These are phyloP conservation scores for Mariannaea sp. DNA, from an alignment of 2,329 filamentous ascomycete species.

Conservation along the genomic window DNA sequence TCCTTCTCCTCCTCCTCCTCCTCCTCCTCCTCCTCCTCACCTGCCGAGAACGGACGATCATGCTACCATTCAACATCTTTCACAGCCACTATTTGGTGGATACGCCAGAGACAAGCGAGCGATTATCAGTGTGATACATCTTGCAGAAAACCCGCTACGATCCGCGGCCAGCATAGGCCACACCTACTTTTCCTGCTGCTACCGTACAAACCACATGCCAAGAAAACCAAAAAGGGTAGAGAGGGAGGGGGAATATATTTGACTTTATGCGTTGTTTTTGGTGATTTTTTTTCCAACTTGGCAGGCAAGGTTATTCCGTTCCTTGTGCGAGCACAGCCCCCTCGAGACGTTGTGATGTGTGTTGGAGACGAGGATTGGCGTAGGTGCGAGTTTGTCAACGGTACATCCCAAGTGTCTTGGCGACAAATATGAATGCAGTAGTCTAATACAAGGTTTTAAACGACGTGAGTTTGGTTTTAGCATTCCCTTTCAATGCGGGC, in stretches of 20 bases:
- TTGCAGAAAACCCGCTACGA: too few relatives aligned
- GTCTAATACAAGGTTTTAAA: not conserved
- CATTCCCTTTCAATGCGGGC: too few relatives aligned
- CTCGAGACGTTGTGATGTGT: not conserved
- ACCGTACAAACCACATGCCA: too few relatives aligned
- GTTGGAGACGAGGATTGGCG: not conserved
- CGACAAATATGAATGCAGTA: not conserved
- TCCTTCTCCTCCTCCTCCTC: not conserved
- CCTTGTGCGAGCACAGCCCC: not conserved
- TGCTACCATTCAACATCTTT: too few relatives aligned
- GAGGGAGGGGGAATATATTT: not conserved
- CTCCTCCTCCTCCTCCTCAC: not conserved
- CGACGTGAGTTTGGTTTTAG: not conserved
- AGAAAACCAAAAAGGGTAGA: too few relatives aligned
- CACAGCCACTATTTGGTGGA: too few relatives aligned
- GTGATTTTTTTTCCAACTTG: not conserved
- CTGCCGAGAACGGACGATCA: too few relatives aligned
- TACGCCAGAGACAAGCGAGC: too few relatives aligned
- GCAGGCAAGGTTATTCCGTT: not conserved
- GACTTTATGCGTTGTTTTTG: not conserved
- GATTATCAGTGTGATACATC: too few relatives aligned
- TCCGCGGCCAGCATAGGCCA: too few relatives aligned
- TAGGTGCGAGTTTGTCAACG: not conserved
- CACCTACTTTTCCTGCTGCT: too few relatives aligned
- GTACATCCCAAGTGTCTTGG: not conserved